These are phyloP conservation scores for Penicillium soppii DNA, from an alignment of 495 filamentous ascomycete genomes.

Conservation along the genomic window DNA sequence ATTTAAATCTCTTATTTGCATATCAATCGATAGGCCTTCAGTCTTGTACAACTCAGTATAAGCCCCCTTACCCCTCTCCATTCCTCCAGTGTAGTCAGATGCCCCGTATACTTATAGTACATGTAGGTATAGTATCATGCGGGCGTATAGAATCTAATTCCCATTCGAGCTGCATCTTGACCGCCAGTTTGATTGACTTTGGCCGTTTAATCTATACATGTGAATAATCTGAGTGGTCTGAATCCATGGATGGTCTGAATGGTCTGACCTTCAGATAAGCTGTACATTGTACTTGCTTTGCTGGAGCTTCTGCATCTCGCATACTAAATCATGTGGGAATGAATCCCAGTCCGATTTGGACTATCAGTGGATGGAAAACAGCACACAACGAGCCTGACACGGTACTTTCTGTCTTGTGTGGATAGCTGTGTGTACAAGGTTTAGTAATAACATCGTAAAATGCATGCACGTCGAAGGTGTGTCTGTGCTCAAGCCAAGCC, in stretches of 20 bases:
- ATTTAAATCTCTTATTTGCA: too few species aligned
- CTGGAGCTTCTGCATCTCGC: neutral
- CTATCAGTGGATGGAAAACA: neutral
- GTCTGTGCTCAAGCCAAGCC: slow-evolving; percentile 5
- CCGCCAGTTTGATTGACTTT: slow-evolving; percentile 8
- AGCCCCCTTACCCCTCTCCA: neutral
- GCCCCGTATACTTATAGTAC: too few species aligned
- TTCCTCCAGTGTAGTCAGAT: too few species aligned
- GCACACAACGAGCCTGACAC: too few species aligned
- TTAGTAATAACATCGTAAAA: too few species aligned
- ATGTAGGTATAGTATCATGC: too few species aligned
- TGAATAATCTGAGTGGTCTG: neutral
- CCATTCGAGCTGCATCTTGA: slow-evolving; percentile 5
- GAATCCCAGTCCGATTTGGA: too few species aligned
- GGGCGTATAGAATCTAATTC: slow-evolving; percentile 1
- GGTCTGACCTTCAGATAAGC: slow-evolving; percentile 7
- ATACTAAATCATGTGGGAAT: too few species aligned
- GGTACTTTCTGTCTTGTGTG: too few species aligned
- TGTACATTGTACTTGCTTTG: neutral
- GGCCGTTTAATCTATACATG: neutral
- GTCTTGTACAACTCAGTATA: neutral
- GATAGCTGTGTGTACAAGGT: too few species aligned
- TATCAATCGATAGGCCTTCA: neutral
- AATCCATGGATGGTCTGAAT: neutral
- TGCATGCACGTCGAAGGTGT: slow-evolving; percentile 1